Evolutionary conservation across 129 eudicot species (phyloP).

Genomic region (Pulicaria dysenterica): DNA sequence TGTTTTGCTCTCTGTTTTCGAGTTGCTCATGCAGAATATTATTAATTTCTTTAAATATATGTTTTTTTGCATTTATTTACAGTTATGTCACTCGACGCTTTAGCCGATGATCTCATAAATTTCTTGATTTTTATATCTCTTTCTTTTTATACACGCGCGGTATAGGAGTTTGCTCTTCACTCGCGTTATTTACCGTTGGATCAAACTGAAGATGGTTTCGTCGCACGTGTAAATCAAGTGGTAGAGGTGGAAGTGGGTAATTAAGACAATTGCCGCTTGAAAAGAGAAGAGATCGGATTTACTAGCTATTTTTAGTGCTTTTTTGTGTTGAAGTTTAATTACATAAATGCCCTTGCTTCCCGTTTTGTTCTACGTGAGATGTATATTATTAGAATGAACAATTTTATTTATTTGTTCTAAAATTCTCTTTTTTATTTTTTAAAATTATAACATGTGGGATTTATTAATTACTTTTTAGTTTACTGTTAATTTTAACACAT

Average conservation of each 20-base stretch:
- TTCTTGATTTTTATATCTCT: conserved; percentile 15
- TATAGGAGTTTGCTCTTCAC: not conserved
- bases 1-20: conserved; percentile 47
- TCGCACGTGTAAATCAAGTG: not conserved
- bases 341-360: conserved; percentile 28
- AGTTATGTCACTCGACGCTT: conserved; percentile 29
- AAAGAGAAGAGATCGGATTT: conserved; percentile 32
- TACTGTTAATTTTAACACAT: too few species aligned
- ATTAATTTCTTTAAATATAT: not conserved
- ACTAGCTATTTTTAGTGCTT: conserved; percentile 34
- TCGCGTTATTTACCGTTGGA: not conserved
- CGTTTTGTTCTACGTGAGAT: not conserved
- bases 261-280: conserved; percentile 36
- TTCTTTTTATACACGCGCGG: not conserved
- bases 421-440: too few species aligned
- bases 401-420: too few species aligned
- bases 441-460: too few species aligned
- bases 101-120: conserved; percentile 50
- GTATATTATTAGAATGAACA: too few species aligned
- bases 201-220: not conserved
- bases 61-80: conserved; percentile 23
- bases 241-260: not conserved
- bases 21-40: conserved; percentile 63
- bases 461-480: too few species aligned
- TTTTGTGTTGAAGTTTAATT: conserved; percentile 7